Base-by-base conservation (phyloP, 202 grass and related monocot species). In the Setaria italica region DNA sequence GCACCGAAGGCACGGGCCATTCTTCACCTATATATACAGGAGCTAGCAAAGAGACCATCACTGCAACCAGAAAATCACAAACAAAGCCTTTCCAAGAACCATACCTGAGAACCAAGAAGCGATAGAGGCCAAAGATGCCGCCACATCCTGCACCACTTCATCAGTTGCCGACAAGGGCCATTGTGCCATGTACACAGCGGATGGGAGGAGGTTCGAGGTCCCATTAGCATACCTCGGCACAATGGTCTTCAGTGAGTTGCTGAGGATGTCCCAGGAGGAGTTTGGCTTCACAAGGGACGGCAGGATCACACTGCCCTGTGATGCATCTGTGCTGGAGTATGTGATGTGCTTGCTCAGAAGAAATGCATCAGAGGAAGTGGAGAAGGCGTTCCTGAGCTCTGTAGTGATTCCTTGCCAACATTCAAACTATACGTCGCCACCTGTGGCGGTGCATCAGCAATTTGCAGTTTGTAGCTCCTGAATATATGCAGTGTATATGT, bases 161-260 rank as follows among this genome's bases (percentile, higher is more conserved):
- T 66, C 56, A 19, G 70, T 90, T 72, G 85, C 71, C 20, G 74
- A 71, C 58, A 93, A 93, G 83, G 91, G 82, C 20, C 90, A 92
- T 19, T 88, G 82, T 2, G 56, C 82, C 7, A n/a, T 95, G 59
- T 95, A 92, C 59, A 90, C 83, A 0, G 25, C 21, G 0, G 90
- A 90, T 3, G 67, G 83, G 11, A 81, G 15, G 50, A 47, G 88
- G 62, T 92, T 95, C 10, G 72, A 86, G 82, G 75, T 92, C 46
- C 90, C 93, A 49, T 78, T 92, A n/a, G 71, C 19, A 3, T 95
- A 87, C 72, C 85, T 95, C 29, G 17, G 74, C 43, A 92, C 88
- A 1, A 65, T 0, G 5, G 76, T 95, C 73, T 90, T 94, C 46
- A 7, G 43, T 55, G 87, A 90, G 74, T 77, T 94, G 54, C 72